phyloP scores from a whole-genome alignment of 768 basidiomycete genomes.

The Candolleomyces aberdarensis region DNA sequence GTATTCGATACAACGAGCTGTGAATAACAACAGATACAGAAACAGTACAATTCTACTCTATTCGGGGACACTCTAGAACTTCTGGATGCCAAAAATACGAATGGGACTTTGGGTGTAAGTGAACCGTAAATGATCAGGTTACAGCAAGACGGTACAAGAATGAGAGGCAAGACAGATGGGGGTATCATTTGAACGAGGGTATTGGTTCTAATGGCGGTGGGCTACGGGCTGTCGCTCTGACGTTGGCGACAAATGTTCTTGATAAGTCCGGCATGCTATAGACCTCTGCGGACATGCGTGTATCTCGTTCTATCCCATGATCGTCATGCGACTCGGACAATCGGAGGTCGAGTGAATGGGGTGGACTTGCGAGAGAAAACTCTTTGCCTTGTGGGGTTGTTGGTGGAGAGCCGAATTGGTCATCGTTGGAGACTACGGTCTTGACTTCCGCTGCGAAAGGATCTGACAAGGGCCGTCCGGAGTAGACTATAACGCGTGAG shows the following conservation, averaged over 20 bases:
- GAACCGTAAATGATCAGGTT: not conserved
- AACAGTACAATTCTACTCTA: no score
- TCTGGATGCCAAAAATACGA: not conserved
- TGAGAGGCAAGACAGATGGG: not conserved
- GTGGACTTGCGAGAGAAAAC: not conserved
- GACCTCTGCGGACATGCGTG: not conserved
- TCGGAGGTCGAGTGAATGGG: not conserved
- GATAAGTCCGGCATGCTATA: not conserved
- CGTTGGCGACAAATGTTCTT: not conserved
- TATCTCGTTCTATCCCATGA: no score
- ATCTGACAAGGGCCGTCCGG: not conserved
- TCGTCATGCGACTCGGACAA: no score
- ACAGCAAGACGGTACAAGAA: not conserved
- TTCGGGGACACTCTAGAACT: not conserved
- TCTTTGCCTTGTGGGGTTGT: not conserved
- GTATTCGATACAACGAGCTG: not conserved
- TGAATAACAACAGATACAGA: not conserved
- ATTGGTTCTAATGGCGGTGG: not conserved
- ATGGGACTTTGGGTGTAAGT: not conserved
- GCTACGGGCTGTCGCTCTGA: not conserved
- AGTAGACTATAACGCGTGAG: not conserved
- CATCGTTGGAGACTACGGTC: not conserved
- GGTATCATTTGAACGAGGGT: not conserved
- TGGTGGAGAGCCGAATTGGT: not conserved
- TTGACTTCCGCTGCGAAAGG: slow-evolving; percentile 4